Evolutionary conservation across 352 stramenopile genomes (phyloP), one percentile per base, ranked within the genome.

Genomic region (Pythium volutum): DNA sequence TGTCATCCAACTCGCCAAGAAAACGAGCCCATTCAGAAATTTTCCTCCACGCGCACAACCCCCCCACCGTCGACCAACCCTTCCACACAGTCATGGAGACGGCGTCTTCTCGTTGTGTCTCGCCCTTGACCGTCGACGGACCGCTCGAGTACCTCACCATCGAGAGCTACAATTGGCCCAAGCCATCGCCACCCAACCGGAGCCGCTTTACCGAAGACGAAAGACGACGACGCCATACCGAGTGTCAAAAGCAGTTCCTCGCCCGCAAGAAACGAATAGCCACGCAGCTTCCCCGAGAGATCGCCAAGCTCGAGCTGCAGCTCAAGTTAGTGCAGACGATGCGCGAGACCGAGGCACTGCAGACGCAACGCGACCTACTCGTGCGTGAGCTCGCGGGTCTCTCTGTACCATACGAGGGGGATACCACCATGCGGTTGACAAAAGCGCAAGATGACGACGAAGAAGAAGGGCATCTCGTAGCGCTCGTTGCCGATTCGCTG

Each of bases 171-270:
- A 6, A 14, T 4, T 52, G 46, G 46, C 46, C 46, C 46, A 51
- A 36, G 3, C 31, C n/a, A 29, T n/a, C 12, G 15, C 48, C 27
- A 29, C 16, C 48, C 29, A 26, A 42, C 18, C 27, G 23, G 9
- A 4, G 18, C 8, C 48, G 31, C 6, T 18, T 55, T 18, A 29
- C 41, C 48, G 48, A 55, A 9, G 12, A 29, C 1, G 48, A 55
- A n/a, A 29, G 48, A 8, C 27, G 29, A 15, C 48, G 48, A 16
- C 48, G 48, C 27, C 48, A 55, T 29, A 15, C 7, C 48, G 48
- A 55, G 31, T 55, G 27, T 29, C 48, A 55, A 29, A 55, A 55
- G 48, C 48, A 29, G 31, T 55, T 55, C 9, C 48, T 39, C 29
- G n/a, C 8, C n/a, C 48, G 48, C 48, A 55, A 55, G 48, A 27